A percentile compares a stretch with the other conserved stretches of the same genome.
These are phyloP conservation scores for Mangifera indica DNA, from an alignment of 345 rosid species.

Conservation along the genomic window DNA sequence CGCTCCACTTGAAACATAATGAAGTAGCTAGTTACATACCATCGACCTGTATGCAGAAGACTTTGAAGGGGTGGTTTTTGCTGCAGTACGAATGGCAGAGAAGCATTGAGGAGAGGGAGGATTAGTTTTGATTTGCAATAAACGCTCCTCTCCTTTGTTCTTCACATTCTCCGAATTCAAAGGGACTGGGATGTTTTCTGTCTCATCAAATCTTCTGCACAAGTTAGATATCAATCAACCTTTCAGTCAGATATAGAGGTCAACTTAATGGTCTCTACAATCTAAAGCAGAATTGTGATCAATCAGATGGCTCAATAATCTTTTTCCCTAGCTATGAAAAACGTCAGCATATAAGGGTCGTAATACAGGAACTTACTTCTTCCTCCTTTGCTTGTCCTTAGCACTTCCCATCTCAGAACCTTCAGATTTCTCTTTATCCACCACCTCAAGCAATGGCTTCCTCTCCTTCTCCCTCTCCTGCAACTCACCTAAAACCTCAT, in stretches of 20 bases:
- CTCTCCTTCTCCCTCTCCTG: slow-evolving; percentile 53
- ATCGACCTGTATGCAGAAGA: slow-evolving; percentile 50
- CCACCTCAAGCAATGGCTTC: slow-evolving; percentile 55
- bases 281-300: not conserved
- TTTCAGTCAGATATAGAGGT: not conserved
- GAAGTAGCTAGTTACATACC: slow-evolving; percentile 40
- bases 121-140: slow-evolving; percentile 68
- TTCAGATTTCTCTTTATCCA: slow-evolving; percentile 35
- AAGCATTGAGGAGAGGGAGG: slow-evolving; percentile 99
- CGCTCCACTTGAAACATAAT: not conserved
- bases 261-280: too few species aligned
- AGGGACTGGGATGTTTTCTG: slow-evolving; percentile 54
- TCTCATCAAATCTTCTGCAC: slow-evolving; percentile 50
- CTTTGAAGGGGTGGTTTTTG: slow-evolving; percentile 41
- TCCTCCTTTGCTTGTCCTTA: slow-evolving; percentile 55
- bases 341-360: not conserved
- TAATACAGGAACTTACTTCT: slow-evolving; percentile 40
- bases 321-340: not conserved
- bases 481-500: slow-evolving; percentile 34
- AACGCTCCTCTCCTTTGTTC: slow-evolving; percentile 49
- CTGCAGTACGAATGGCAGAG: slow-evolving; percentile 48
- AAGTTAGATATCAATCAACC: not conserved
- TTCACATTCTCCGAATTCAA: slow-evolving; percentile 55
- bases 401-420: slow-evolving; percentile 34
- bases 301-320: not conserved